Evolutionary conservation across 768 basidiomycete species (phyloP), one percentile per base, ranked within the genome.

Genomic region (Tulasnella sp.): DNA sequence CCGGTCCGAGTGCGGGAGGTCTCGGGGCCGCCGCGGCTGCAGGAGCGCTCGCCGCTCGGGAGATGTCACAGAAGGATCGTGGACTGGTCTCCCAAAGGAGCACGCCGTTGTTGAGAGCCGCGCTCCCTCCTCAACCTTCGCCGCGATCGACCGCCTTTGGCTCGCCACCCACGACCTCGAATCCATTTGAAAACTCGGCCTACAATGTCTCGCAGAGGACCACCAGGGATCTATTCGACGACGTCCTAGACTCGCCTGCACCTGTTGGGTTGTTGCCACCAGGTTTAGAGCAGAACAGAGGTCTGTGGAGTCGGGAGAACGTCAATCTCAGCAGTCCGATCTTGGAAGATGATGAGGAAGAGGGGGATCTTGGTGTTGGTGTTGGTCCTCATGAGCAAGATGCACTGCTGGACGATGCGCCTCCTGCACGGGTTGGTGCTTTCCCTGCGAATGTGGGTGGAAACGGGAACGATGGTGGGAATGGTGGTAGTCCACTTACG

Each of bases 201-300:
- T 54, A 54, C 34, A 25, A 3, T 30, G 21, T 41, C 30, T 38
- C 34, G 15, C 34, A 38, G 15, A 38, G 34, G 34, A 38, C 34
- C 7, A n/a, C 2, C 10, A 48, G 19, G 19, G 25, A 48, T 27
- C 31, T 21, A 19, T 54, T 38, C 48, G 56, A 58, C 38, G 56
- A 58, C 56, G 56, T 27, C n/a, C 21, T 58, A 12, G 56, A 58
- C 38, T 9, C 46, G 25, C 56, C 45, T n/a, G 43, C 29, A 7
- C 56, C 56, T 21, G 19, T 31, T 17, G 56, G 56, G 21, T 41
- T 58, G 17, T 46, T 58, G 29, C 56, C 56, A n/a, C 56, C 56
- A 3, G 56, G 43, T 15, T 27, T 30, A 7, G 56, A 53, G 27
- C 5, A 27, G 29, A 12, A 15, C 22, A 25, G 56, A 9, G 56